A percentile compares a stretch with the other conserved stretches of the same genome.
These are phyloP conservation scores for Chenopodium quinoa DNA, from an alignment of 148 eudicot genomes.

Conservation along the genomic window DNA sequence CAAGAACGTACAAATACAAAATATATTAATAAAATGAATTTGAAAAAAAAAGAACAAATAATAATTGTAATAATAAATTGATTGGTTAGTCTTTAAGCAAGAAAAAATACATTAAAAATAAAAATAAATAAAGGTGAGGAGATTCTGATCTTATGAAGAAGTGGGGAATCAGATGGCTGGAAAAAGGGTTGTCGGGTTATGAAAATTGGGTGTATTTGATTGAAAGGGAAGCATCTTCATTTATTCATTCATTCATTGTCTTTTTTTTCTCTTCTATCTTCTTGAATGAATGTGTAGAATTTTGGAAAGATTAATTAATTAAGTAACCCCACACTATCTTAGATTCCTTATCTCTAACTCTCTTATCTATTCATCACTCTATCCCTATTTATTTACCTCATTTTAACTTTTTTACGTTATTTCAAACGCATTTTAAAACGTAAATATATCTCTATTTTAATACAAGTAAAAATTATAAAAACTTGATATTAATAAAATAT, in stretches of 20 bases:
- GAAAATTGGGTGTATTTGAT: background rate
- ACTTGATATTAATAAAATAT: too few species aligned
- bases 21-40: background rate
- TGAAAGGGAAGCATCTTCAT: constrained; percentile 24
- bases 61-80: background rate
- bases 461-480: too few species aligned
- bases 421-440: too few species aligned
- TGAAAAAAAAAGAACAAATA: background rate
- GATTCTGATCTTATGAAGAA: background rate
- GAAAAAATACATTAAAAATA: too few species aligned
- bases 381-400: too few species aligned
- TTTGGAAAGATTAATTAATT: too few species aligned
- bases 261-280: background rate
- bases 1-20: background rate
- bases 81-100: constrained; percentile 5
- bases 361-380: too few species aligned
- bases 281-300: background rate
- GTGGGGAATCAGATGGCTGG: constrained; percentile 20
- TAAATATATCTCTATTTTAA: too few species aligned
- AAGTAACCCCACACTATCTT: too few species aligned
- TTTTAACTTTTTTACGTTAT: too few species aligned
- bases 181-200: constrained; percentile 10
- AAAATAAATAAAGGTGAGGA: background rate
- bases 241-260: background rate
- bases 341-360: too few species aligned